Conservation (phyloP, 2,329 filamentous ascomycete genomes). For the Bimuria novae-zelandiae region DNA sequence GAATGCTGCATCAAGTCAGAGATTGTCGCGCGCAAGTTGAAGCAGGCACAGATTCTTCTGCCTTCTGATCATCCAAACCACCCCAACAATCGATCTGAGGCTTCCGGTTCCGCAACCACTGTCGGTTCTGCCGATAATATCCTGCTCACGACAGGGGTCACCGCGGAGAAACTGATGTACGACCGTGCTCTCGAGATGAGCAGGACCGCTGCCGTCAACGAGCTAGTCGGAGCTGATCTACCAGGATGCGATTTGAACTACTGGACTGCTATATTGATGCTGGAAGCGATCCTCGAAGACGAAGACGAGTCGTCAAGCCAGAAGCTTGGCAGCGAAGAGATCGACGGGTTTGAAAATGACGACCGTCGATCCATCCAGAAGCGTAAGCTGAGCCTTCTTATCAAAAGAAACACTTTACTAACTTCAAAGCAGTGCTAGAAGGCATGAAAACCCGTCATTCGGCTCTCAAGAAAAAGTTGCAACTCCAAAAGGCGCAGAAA, state of each 20-base stretch:
- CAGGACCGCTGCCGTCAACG: constrained; percentile 88
- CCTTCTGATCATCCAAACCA: constrained; percentile 86
- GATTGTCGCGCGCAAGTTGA: constrained; percentile 83
- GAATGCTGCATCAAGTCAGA: constrained; percentile 97
- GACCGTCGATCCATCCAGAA: constrained; percentile 75
- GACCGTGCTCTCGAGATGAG: constrained; percentile 98
- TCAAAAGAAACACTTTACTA: constrained; percentile 16
- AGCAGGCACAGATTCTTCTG: constrained; percentile 82
- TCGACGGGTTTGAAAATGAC: constrained; percentile 65
- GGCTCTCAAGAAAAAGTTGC: constrained; percentile 52
- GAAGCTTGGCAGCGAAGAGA: constrained; percentile 53
- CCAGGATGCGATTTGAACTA: constrained; percentile 90
- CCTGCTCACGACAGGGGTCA: constrained; percentile 83
- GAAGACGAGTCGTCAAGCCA: constrained; percentile 64
- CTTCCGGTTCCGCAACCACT: constrained; percentile 60
- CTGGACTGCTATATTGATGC: constrained; percentile 88
- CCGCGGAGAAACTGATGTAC: constrained; percentile 97
- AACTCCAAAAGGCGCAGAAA: constrained; percentile 46
- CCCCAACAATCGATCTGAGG: constrained; percentile 73
- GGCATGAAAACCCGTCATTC: constrained; percentile 50
- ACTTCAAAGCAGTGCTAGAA: constrained; percentile 50
- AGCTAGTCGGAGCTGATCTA: constrained; percentile 90
- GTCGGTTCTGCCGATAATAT: constrained; percentile 77
- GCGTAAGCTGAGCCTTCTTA: constrained; percentile 58
- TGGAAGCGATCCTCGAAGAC: constrained; percentile 89